Base-by-base conservation (phyloP, 176 grass and related monocot species). In the Zea mays region DNA sequence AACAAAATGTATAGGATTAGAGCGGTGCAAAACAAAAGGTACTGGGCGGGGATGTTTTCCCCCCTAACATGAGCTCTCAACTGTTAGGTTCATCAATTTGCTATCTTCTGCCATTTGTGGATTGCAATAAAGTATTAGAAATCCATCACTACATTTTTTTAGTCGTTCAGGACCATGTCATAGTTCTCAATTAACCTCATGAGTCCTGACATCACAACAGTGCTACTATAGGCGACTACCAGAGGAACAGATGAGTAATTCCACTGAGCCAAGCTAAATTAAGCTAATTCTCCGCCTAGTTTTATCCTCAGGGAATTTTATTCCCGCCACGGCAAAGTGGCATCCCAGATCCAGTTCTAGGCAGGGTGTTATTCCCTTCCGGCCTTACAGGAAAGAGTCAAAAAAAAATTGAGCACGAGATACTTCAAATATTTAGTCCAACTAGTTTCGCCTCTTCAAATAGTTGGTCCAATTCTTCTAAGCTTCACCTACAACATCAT, bases 401-500 rank as follows among this genome's bases (percentile, higher is more conserved):
- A 44, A 10, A 45, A 14, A 46, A 46, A 45, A 14, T 5, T 58
- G 59, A 16, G 64, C 59, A 55, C 37, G 52, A 8, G 2, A 47
- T 57, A 21, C 15, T 56, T 15, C 40, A 67, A 8, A 42, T 44
- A 59, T 20, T 47, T 19, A 62, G 36, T 69, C 51, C 40, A 79
- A 69, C 69, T 19, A 38, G 16, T 44, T 68, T 13, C 37, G 27
- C 2, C 6, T 33, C 17, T 56, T 8, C 50, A 56, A 56, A 56
- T 56, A 67, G 44, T 44, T 62, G 54, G 11, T 62, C 51, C 40
- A 79, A 69, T 74, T 19, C 49, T 74, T 11, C 66, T 15, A 79
- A 17, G 43, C 21, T 44, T 13, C 21, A 13, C 6, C 12, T 10
- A 39, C 62, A 57, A 19, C 10, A 67, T 37, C 40, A 36, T 14